Evolutionary conservation across 805 yeast species (phyloP).

Genomic region (Candida railenensis): DNA sequence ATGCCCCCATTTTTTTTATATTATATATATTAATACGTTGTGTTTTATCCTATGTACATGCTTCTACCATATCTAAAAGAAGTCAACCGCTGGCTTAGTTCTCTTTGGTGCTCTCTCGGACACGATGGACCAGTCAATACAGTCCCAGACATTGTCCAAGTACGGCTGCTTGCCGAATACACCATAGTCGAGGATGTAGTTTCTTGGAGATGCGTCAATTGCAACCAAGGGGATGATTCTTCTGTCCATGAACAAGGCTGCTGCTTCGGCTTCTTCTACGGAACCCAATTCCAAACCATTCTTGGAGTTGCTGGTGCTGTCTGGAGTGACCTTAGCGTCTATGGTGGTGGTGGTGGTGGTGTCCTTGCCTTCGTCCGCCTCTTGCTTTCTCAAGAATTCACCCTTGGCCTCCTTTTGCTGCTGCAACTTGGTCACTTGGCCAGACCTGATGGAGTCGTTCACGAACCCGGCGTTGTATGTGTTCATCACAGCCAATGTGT

Average conservation of each 20-base stretch:
- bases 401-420: constrained; percentile 31
- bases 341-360: no score
- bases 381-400: constrained; percentile 18
- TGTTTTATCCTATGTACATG: not conserved
- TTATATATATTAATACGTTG: not conserved
- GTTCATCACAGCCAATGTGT: constrained; percentile 64
- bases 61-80: constrained; percentile 6
- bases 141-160: constrained; percentile 43
- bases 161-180: constrained; percentile 52
- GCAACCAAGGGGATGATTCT: constrained; percentile 61
- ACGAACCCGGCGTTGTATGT: constrained; percentile 93
- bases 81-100: constrained; percentile 17
- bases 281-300: constrained; percentile 31
- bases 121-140: constrained; percentile 45
- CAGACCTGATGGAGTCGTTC: constrained; percentile 55
- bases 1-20: no score
- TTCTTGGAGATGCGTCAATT: constrained; percentile 70
- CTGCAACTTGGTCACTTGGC: constrained; percentile 46
- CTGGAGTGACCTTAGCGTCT: no score
- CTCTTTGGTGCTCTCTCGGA: constrained; percentile 35
- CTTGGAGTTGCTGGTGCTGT: no score
- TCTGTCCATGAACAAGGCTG: constrained; percentile 32
- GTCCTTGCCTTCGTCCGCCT: constrained; percentile 13
- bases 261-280: constrained; percentile 41
- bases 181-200: constrained; percentile 73